Evolutionary conservation across 345 rosid species (phyloP).

Genomic region (Lagerstroemia speciosa): DNA sequence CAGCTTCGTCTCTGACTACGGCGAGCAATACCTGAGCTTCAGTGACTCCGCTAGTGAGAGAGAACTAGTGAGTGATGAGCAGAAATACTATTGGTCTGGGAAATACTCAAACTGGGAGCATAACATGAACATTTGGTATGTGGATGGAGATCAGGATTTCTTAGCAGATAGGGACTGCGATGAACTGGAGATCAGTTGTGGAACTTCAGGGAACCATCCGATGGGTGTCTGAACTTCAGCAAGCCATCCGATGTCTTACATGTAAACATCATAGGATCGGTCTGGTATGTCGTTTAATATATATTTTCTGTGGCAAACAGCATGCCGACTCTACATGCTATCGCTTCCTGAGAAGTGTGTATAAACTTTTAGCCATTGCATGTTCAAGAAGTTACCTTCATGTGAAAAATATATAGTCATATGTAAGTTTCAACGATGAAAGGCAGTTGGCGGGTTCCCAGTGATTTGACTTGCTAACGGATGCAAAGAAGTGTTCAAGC

Average conservation of each 20-base stretch:
- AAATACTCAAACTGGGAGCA: not conserved
- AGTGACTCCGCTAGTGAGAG: conserved; percentile 3
- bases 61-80: not conserved
- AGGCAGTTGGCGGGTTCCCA: not conserved
- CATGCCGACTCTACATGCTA: not conserved
- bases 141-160: conserved; percentile 5
- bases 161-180: conserved; percentile 11
- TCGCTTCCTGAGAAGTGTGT: not conserved
- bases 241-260: not conserved
- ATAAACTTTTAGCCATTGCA: too few species aligned
- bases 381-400: too few species aligned
- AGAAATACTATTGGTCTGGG: not conserved
- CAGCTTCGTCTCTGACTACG: conserved; percentile 11
- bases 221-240: not conserved
- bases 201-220: conserved; percentile 2
- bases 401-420: too few species aligned
- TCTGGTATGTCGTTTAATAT: not conserved
- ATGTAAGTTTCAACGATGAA: too few species aligned
- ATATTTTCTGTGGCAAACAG: not conserved
- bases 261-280: not conserved
- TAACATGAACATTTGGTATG: conserved; percentile 1
- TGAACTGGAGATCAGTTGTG: conserved; percentile 11
- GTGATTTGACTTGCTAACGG: not conserved
- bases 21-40: conserved; percentile 14
- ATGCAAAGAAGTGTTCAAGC: not conserved